Evolutionary conservation across 2,329 filamentous ascomycete genomes (phyloP).

Genomic region (Mollisia scopiformis): DNA sequence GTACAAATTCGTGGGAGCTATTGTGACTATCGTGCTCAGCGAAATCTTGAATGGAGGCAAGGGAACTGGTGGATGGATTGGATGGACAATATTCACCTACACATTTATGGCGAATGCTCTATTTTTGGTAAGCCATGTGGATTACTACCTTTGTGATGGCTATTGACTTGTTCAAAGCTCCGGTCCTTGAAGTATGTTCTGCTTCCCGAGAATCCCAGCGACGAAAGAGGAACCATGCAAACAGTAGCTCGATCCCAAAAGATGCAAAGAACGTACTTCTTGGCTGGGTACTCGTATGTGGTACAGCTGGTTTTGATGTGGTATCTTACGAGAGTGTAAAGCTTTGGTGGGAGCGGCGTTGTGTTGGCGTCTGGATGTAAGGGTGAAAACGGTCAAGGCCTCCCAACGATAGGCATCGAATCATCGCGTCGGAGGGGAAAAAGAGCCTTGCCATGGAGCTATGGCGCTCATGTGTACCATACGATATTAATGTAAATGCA

Average conservation of each 20-base stretch:
- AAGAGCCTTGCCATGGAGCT: neutral
- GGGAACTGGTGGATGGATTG: constrained; percentile 84
- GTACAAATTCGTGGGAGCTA: constrained; percentile 98
- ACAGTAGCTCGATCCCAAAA: constrained; percentile 83
- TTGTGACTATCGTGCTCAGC: constrained; percentile 79
- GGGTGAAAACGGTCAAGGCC: neutral
- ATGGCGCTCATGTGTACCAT: neutral
- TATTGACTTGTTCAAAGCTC: constrained; percentile 58
- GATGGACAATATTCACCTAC: constrained; percentile 88
- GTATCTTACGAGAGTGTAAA: constrained; percentile 55
- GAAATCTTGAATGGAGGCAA: constrained; percentile 78
- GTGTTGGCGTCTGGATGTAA: constrained; percentile 24
- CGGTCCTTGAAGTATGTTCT: constrained; percentile 95
- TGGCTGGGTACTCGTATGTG: constrained; percentile 92
- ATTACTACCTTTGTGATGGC: neutral
- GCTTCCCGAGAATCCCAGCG: constrained; percentile 77
- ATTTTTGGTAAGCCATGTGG: constrained; percentile 71
- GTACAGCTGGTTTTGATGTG: constrained; percentile 97
- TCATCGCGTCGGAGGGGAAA: neutral
- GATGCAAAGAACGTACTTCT: constrained; percentile 86
- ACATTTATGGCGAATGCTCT: constrained; percentile 94
- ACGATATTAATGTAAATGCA: neutral
- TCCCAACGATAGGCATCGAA: neutral
- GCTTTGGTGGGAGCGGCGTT: constrained; percentile 18
- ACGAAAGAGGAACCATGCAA: constrained; percentile 62